These are phyloP conservation scores for Taiwanofungus camphoratus DNA, from an alignment of 1,284 basidiomycete genomes.

Conservation along the genomic window DNA sequence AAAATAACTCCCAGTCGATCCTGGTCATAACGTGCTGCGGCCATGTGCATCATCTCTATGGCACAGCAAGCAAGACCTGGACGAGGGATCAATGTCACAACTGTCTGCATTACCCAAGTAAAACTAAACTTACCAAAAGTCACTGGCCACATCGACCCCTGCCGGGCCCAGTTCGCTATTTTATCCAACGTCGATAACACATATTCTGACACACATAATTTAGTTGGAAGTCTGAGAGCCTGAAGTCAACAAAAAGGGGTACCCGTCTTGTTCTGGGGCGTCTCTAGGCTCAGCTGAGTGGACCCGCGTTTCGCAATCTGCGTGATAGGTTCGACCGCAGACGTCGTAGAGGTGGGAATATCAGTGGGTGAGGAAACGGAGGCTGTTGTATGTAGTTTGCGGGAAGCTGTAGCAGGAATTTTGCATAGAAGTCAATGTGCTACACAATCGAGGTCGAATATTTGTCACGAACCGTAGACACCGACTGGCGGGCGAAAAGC, in stretches of 20 bases:
- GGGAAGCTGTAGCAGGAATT: constrained; percentile 34
- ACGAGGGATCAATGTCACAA: constrained; percentile 7
- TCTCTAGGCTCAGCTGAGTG: constrained; percentile 83
- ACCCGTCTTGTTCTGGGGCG: constrained; percentile 88
- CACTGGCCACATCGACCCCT: constrained; percentile 99
- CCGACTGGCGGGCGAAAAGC: constrained; percentile 41
- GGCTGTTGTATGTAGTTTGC: constrained; percentile 51
- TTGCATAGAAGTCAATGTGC: not conserved
- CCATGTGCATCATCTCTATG: constrained; percentile 99
- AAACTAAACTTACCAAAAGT: constrained; percentile 68
- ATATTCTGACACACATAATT: constrained; percentile 81
- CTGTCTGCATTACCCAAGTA: not conserved
- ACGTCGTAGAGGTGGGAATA: constrained; percentile 38
- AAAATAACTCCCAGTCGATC: constrained; percentile 97
- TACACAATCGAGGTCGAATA: not conserved
- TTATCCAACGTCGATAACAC: constrained; percentile 96
- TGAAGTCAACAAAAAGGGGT: constrained; percentile 26
- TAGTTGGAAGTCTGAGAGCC: too few species aligned
- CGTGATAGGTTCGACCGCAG: constrained; percentile 52
- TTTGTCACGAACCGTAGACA: constrained; percentile 34
- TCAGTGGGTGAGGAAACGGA: constrained; percentile 31
- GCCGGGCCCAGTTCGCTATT: constrained; percentile 95
- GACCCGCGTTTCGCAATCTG: constrained; percentile 69
- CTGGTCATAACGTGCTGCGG: constrained; percentile 97
- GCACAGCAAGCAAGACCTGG: constrained; percentile 95